phyloP scores from a whole-genome alignment of 129 eudicot genomes.

The Erigeron canadensis region DNA sequence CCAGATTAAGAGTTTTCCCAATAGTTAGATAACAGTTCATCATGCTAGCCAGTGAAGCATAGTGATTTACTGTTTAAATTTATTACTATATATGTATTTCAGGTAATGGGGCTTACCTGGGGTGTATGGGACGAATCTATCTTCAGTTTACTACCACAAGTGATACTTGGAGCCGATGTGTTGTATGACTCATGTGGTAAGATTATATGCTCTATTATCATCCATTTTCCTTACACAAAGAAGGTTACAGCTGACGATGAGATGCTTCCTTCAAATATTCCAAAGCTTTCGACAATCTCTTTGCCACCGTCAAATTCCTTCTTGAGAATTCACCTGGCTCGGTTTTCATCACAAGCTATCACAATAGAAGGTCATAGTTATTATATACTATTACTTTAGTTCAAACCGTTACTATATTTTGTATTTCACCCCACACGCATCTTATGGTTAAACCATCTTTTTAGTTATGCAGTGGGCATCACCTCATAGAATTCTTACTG shows the following conservation, averaged over 20 bases:
- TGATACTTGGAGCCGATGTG: constrained; percentile 96
- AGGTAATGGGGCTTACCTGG: constrained; percentile 93
- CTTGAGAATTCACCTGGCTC: constrained; percentile 73
- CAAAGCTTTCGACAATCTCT: constrained; percentile 83
- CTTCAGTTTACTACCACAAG: constrained; percentile 58
- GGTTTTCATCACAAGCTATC: constrained; percentile 84
- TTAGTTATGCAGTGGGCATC: constrained; percentile 75
- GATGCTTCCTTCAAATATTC: constrained; percentile 15
- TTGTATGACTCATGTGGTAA: constrained; percentile 83
- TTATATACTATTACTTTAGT: background rate
- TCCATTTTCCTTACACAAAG: constrained; percentile 9
- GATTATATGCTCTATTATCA: constrained; percentile 20
- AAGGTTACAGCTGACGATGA: constrained; percentile 11
- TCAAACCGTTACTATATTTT: constrained; percentile 2
- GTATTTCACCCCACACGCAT: background rate
- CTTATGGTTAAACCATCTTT: constrained; percentile 13
- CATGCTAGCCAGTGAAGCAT: background rate
- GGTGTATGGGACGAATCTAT: constrained; percentile 82
- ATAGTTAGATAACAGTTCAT: background rate
- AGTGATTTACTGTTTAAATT: constrained; percentile 10
- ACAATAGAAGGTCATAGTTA: constrained; percentile 71
- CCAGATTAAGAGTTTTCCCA: background rate
- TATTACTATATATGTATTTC: constrained; percentile 19
- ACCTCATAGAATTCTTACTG: constrained; percentile 86
- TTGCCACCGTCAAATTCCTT: constrained; percentile 78